Evolutionary conservation across 352 stramenopile genomes (phyloP).

Genomic region (Pythium utonaiense): DNA sequence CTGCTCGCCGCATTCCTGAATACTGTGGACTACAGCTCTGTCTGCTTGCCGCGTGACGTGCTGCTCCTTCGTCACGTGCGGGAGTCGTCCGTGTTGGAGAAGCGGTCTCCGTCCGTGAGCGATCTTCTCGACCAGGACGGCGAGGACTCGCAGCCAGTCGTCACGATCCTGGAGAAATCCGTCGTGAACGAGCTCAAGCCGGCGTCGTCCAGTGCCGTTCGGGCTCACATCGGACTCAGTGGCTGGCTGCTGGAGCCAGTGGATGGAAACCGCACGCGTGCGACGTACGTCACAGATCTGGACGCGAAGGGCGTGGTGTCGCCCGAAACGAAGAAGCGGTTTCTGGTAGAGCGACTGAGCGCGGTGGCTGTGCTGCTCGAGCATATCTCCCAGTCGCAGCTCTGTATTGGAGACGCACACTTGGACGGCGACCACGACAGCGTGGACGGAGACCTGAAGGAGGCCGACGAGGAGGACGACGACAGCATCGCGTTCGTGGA

Average conservation of each 20-base stretch:
- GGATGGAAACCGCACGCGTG: constrained; percentile 50
- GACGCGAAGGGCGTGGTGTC: constrained; percentile 56
- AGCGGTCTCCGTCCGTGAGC: constrained; percentile 30
- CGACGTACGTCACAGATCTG: constrained; percentile 74
- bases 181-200: constrained; percentile 75
- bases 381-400: constrained; percentile 58
- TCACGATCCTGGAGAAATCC: constrained; percentile 78
- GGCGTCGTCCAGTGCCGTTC: constrained; percentile 33
- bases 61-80: constrained; percentile 74
- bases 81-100: constrained; percentile 48
- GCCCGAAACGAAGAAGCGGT: constrained; percentile 36
- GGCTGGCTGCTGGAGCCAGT: constrained; percentile 77
- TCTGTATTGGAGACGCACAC: constrained; percentile 37
- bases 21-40: constrained; percentile 47
- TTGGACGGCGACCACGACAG: constrained; percentile 31
- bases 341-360: constrained; percentile 57
- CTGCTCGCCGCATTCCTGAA: constrained; percentile 43
- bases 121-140: constrained; percentile 35
- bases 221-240: constrained; percentile 57
- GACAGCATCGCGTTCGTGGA: constrained; percentile 28
- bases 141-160: constrained; percentile 52
- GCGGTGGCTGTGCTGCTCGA: constrained; percentile 59
- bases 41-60: constrained; percentile 56
- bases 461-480: constrained; percentile 33
- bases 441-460: constrained; percentile 41